Evolutionary conservation across 2,329 filamentous ascomycete genomes (phyloP).

Genomic region (Cladophialophora chaetospira): DNA sequence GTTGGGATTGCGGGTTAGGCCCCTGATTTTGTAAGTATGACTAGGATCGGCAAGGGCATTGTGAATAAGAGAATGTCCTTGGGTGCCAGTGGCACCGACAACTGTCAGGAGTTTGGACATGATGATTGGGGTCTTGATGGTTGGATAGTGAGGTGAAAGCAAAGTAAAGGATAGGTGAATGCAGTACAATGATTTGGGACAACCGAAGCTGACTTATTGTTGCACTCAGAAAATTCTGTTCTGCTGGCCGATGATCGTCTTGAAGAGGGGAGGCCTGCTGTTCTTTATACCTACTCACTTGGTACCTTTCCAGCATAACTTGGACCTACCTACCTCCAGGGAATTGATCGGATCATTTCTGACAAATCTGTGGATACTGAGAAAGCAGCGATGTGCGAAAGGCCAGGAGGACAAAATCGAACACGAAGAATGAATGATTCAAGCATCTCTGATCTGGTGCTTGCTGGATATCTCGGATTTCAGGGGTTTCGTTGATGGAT

Average conservation of each 20-base stretch:
- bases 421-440: slow-evolving; percentile 3
- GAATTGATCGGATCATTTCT: too few species aligned
- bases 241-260: too few species aligned
- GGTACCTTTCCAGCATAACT: too few species aligned
- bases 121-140: neutral
- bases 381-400: neutral
- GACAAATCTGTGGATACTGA: too few species aligned
- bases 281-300: too few species aligned
- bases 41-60: slow-evolving; percentile 15
- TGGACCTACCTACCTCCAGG: too few species aligned
- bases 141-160: neutral
- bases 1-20: slow-evolving; percentile 38
- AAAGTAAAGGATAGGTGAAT: too few species aligned
- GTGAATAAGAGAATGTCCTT: slow-evolving; percentile 41
- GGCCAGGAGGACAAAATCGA: neutral
- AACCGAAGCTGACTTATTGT: too few species aligned
- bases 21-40: slow-evolving; percentile 35
- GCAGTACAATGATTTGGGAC: too few species aligned
- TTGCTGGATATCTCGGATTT: neutral
- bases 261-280: too few species aligned
- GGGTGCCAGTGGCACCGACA: slow-evolving; percentile 44
- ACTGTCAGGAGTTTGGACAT: slow-evolving; percentile 23
- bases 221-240: too few species aligned
- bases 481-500: neutral
- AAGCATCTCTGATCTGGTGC: too few species aligned